Evolutionary conservation across 139 green algal species (phyloP).

Genomic region (Nannochloris sp.): DNA sequence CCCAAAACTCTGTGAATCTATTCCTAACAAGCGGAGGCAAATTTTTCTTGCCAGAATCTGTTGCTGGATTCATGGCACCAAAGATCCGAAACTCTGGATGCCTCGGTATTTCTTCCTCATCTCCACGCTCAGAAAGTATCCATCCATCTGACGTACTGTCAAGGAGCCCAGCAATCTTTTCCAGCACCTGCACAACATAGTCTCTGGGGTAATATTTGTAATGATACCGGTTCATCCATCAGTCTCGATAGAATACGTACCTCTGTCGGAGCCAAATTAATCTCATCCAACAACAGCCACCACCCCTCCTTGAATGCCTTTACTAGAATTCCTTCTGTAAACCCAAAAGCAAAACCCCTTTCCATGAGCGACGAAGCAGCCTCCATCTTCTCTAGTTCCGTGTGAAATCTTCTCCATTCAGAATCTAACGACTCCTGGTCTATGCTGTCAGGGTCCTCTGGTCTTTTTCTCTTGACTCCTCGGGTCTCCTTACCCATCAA

Average conservation of each 20-base stretch:
- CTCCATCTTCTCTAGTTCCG: constrained; percentile 59
- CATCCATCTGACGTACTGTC: constrained; percentile 47
- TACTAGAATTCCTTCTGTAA: constrained; percentile 87
- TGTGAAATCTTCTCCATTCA: constrained; percentile 62
- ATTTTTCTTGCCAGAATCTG: constrained; percentile 91
- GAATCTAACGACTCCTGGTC: constrained; percentile 8
- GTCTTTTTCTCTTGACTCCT: constrained; percentile 5
- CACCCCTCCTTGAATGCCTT: constrained; percentile 76
- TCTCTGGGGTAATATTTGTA: constrained; percentile 1
- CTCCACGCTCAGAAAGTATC: constrained; percentile 72
- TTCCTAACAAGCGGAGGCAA: constrained; percentile 74
- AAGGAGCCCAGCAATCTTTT: constrained; percentile 79
- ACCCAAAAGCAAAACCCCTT: constrained; percentile 83
- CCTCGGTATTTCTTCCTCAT: constrained; percentile 48
- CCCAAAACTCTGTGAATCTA: constrained; percentile 93
- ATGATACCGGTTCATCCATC: constrained; percentile 5
- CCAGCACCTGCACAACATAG: constrained; percentile 34
- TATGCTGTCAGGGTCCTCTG: constrained; percentile 10
- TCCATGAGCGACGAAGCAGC: constrained; percentile 52
- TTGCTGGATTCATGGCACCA: constrained; percentile 96
- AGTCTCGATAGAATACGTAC: background rate
- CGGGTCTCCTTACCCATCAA: background rate
- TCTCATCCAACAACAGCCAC: constrained; percentile 97
- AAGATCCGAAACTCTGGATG: constrained; percentile 91
- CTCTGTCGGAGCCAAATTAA: constrained; percentile 83